Percentiles rank a stretch among this genome's conserved stretches.
These are phyloP conservation scores for Metschnikowia dekortorum DNA, from an alignment of 805 yeast genomes.

Conservation along the genomic window DNA sequence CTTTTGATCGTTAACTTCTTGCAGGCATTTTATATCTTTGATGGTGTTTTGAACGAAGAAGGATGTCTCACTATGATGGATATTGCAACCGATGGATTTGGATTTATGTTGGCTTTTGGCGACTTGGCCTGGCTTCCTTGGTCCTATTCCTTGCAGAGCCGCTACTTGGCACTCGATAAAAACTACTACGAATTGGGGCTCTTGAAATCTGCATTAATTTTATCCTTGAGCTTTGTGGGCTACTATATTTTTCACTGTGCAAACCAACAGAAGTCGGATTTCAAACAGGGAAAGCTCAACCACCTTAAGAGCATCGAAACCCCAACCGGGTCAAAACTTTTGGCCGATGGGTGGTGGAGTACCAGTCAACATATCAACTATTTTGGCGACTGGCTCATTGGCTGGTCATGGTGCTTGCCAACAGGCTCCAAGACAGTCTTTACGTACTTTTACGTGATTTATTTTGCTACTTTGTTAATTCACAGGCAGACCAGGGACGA, in stretches of 20 bases:
- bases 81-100: conserved; percentile 93
- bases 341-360: conserved; percentile 97
- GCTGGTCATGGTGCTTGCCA: conserved; percentile 88
- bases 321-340: conserved; percentile 68
- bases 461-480: conserved; percentile 74
- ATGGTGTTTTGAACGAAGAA: conserved; percentile 87
- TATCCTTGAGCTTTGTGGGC: conserved; percentile 54
- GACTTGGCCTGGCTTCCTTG: conserved; percentile 92
- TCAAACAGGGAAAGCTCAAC: conserved; percentile 70
- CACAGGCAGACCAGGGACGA: conserved; percentile 94
- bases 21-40: conserved; percentile 81
- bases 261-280: conserved; percentile 79
- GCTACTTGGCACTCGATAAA: conserved; percentile 60
- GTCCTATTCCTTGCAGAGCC: conserved; percentile 79
- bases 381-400: conserved; percentile 91
- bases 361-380: conserved; percentile 89
- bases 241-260: conserved; percentile 79
- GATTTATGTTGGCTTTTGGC: conserved; percentile 93
- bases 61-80: conserved; percentile 94
- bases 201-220: conserved; percentile 34
- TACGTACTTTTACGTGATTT: conserved; percentile 82
- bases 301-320: conserved; percentile 67
- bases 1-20: conserved; percentile 61
- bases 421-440: conserved; percentile 78
- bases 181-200: conserved; percentile 55